Conservation (phyloP, 805 yeast species). For the Kazachstania kunashirensis region DNA sequence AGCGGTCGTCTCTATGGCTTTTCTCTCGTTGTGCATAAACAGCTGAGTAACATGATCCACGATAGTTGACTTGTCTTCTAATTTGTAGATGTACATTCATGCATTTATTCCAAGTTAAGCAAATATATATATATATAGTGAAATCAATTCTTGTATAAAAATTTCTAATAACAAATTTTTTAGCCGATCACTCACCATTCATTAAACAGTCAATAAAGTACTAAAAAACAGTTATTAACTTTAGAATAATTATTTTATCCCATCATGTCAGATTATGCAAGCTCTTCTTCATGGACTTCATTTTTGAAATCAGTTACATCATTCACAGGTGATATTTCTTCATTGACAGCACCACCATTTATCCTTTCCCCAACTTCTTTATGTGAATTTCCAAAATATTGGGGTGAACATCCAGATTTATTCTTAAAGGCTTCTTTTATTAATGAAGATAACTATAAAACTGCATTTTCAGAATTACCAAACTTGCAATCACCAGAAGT, state of each 20-base stretch:
- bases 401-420: slow-evolving; percentile 89
- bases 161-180: too few relatives aligned
- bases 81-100: too few relatives aligned
- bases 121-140: not conserved
- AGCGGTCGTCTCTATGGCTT: too few relatives aligned
- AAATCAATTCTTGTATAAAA: too few relatives aligned
- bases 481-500: slow-evolving; percentile 39
- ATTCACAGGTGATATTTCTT: slow-evolving; percentile 86
- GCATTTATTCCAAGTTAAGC: too few relatives aligned
- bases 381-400: slow-evolving; percentile 86
- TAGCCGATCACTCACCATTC: too few relatives aligned
- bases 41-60: too few relatives aligned
- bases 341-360: slow-evolving; percentile 95
- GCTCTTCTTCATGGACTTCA: slow-evolving; percentile 72
- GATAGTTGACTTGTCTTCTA: too few relatives aligned
- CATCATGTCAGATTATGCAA: slow-evolving; percentile 26
- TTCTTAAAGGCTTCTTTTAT: slow-evolving; percentile 59
- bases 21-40: too few relatives aligned
- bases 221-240: too few relatives aligned
- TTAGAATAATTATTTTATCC: too few relatives aligned
- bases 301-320: slow-evolving; percentile 85
- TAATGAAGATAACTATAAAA: slow-evolving; percentile 13
- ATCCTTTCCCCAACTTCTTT: slow-evolving; percentile 84
- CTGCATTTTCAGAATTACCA: slow-evolving; percentile 23
- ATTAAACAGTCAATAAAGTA: too few relatives aligned